Evolutionary conservation across 768 basidiomycete species (phyloP).

Genomic region (Hericium erinaceus): DNA sequence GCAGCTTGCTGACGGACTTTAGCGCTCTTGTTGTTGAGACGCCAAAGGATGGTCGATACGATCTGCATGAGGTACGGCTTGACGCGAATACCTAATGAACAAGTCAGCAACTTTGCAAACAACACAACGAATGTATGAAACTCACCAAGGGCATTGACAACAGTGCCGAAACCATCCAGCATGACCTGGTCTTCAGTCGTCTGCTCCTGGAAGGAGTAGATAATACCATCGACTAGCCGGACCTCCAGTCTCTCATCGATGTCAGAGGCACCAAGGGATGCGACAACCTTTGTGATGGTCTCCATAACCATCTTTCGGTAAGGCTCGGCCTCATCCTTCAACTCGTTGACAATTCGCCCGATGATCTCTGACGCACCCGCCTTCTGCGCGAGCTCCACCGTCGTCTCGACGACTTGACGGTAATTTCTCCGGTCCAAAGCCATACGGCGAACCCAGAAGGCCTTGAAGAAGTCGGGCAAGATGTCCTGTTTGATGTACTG

Average conservation of each 20-base stretch:
- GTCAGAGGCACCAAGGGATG: slow-evolving; percentile 91
- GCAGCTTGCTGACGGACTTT: slow-evolving; percentile 99
- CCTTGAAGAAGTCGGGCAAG: slow-evolving; percentile 97
- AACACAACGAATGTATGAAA: slow-evolving; percentile 3
- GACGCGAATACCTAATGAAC: slow-evolving; percentile 59
- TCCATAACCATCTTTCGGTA: slow-evolving; percentile 99
- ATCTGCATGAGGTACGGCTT: slow-evolving; percentile 99
- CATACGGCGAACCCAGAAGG: slow-evolving; percentile 98
- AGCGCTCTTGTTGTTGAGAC: slow-evolving; percentile 97
- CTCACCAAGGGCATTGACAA: slow-evolving; percentile 80
- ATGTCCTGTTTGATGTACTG: slow-evolving; percentile 97
- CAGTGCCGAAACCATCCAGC: slow-evolving; percentile 96
- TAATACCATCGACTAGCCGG: slow-evolving; percentile 93
- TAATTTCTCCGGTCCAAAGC: slow-evolving; percentile 95
- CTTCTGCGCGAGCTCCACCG: slow-evolving; percentile 96
- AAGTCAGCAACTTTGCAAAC: neutral
- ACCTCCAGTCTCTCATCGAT: slow-evolving; percentile 95
- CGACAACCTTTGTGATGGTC: slow-evolving; percentile 94
- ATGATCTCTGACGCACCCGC: slow-evolving; percentile 95
- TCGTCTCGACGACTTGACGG: slow-evolving; percentile 95
- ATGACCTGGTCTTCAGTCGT: slow-evolving; percentile 98
- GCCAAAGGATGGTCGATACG: slow-evolving; percentile 98
- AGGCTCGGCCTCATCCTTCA: slow-evolving; percentile 86
- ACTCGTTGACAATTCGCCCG: slow-evolving; percentile 74
- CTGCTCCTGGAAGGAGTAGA: slow-evolving; percentile 99